A percentile compares a stretch with the other conserved stretches of the same genome.
phyloP scores from a whole-genome alignment of 371 early-diverging fungal species.

The Syncephalastrum sp. region DNA sequence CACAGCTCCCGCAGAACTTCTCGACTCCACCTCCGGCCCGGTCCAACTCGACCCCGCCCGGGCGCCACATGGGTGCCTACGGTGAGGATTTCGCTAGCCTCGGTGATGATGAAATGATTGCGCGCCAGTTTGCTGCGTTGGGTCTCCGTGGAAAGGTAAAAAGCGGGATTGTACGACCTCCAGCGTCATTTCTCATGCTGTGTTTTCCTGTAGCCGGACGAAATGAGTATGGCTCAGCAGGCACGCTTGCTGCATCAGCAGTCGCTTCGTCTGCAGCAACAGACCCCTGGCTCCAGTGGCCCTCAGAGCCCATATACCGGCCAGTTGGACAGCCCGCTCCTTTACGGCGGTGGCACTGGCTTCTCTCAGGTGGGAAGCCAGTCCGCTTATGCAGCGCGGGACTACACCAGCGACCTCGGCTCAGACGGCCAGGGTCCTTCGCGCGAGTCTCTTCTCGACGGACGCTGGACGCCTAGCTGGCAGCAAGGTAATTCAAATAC shows the following conservation, averaged over 20 bases:
- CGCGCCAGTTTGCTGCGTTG: too few species aligned
- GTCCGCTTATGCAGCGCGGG: neutral
- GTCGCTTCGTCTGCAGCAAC: slow-evolving; percentile 5
- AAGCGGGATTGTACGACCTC: too few species aligned
- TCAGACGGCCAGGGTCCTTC: neutral
- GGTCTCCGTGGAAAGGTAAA: too few species aligned
- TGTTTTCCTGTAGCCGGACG: slow-evolving; percentile 1
- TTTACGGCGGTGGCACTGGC: neutral
- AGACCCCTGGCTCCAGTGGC: neutral
- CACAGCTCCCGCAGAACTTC: slow-evolving; percentile 27
- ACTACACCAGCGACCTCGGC: neutral
- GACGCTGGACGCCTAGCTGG: slow-evolving; percentile 3
- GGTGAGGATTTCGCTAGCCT: neutral
- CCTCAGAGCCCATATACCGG: neutral
- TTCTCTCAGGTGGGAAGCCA: neutral
- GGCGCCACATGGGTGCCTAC: slow-evolving; percentile 9
- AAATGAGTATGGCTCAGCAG: slow-evolving; percentile 13
- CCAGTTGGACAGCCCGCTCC: slow-evolving; percentile 1
- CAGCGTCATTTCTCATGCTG: slow-evolving; percentile 1
- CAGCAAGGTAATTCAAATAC: neutral
- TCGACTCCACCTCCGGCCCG: slow-evolving; percentile 36
- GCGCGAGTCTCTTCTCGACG: neutral
- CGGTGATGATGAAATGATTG: neutral
- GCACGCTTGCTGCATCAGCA: slow-evolving; percentile 12
- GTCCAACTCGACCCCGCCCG: slow-evolving; percentile 50